Evolutionary conservation across 192 early-diverging fungal genomes (phyloP), one percentile per base, ranked within the genome.

Genomic region (Geranomyces variabilis): DNA sequence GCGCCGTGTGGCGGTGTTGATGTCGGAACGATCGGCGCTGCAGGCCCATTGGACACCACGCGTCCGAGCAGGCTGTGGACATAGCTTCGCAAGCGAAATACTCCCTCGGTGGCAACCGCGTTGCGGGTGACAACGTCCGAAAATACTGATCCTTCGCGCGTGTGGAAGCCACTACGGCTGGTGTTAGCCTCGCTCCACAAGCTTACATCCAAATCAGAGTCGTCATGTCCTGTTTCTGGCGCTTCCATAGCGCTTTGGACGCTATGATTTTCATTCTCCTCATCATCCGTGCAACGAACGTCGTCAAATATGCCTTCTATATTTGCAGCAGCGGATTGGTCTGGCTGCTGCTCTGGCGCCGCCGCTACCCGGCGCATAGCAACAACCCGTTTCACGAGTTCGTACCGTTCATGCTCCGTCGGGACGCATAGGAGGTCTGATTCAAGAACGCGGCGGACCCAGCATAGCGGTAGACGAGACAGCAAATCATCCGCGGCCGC

Each of bases 331-430:
- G 36, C 36, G 10, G 36, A 10, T 10, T 41, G 36, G 36, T 41
- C 36, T 41, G 10, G 36, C 36, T 41, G 36, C 36, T 3, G 36
- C 29, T 60, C 29, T 1, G 3, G 6, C 19, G 21, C 3, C 29
- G 58, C 17, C 21, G 19, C 24, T 36, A 46, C 60, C 55, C 75
- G 46, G 1, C 80, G 75, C 30, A 48, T 30, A n/a, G 58, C 30
- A 30, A 74, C 73, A 21, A 72, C 67, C 31, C 58, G 22, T 58
- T 80, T 83, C 33, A 83, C 56, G 28, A 83, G 49, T 55, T 76
- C 58, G 57, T 83, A 83, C n/a, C 82, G 64, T 30, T 70, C 69
- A 59, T 77, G 80, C 63, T 83, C 82, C 53, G 55, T 73, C 19
- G 65, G 48, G 0, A 80, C 69, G 33, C 71, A 70, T 5, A 83